Evolutionary conservation across 2,329 filamentous ascomycete species (phyloP), one percentile per base, ranked within the genome.

Genomic region (Microdochium paspali): DNA sequence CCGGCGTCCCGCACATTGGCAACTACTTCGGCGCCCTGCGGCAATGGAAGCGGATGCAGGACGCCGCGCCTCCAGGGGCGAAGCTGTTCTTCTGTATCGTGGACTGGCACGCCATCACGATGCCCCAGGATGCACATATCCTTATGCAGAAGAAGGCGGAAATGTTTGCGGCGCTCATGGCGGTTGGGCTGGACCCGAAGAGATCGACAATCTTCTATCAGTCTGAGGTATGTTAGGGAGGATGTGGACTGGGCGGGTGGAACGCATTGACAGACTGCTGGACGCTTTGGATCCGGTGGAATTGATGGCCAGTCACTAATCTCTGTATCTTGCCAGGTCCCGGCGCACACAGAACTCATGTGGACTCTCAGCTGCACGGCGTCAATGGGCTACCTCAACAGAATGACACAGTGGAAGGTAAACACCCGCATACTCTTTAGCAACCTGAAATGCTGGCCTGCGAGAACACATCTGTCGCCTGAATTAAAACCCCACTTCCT

Each of bases 361-460:
- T 98, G 93, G 93, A 90, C 97, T 60, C 69, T 98, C 51, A 91
- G 88, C 61, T 96, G 90, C 55, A 86, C 87, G 46, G 87, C 93
- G 23, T 91, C 87, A 4, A 90, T 93, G 66, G 93, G 93, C 32
- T 95, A 95, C 66, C 71, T 98, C n/a, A 85, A 85, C 10, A 77
- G 93, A n/a, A 98, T 98, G 93, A 97, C 93, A 24, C 93, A 97
- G 66, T 98, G 93, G 90, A 98, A 98, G 82, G 89, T 88, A 49
- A 45, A 59, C n/a, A n/a, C n/a, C n/a, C n/a, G n/a, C n/a, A n/a
- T n/a, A n/a, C n/a, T n/a, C n/a, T n/a, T n/a, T n/a, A n/a, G n/a
- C n/a, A n/a, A n/a, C n/a, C n/a, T n/a, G n/a, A n/a, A n/a, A n/a
- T n/a, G n/a, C n/a, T n/a, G n/a, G n/a, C n/a, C n/a, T n/a, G n/a